These are phyloP conservation scores for Grifola frondosa DNA, from an alignment of 1,284 basidiomycete species.

Conservation along the genomic window DNA sequence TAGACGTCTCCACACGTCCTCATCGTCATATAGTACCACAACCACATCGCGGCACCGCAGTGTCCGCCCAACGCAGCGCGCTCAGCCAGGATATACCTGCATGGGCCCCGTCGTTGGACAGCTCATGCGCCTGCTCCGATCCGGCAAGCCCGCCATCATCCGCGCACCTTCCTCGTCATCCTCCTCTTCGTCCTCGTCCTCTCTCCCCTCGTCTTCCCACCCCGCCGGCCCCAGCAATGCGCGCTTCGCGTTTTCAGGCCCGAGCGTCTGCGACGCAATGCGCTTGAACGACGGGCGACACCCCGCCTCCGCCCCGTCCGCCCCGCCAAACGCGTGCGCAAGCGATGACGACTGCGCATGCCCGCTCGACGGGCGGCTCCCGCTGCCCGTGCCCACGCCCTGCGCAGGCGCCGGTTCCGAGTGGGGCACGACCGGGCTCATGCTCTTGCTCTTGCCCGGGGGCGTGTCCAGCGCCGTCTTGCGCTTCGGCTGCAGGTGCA, in stretches of 20 bases:
- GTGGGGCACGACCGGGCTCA: slow-evolving; percentile 24
- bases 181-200: slow-evolving; percentile 28
- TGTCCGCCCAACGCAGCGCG: no score
- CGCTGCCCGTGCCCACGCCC: slow-evolving; percentile 1
- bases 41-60: no score
- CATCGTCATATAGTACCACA: no score
- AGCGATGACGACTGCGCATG: slow-evolving; percentile 31
- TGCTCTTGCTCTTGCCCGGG: slow-evolving; percentile 24
- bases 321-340: slow-evolving; percentile 35
- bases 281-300: slow-evolving; percentile 68
- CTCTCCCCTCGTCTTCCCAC: slow-evolving; percentile 30
- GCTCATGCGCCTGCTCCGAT: no score
- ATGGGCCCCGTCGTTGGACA: no score
- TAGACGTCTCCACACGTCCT: no score
- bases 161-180: slow-evolving; percentile 23
- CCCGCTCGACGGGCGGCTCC: slow-evolving; percentile 32
- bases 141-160: no score
- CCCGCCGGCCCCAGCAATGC: slow-evolving; percentile 38
- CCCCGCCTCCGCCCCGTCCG: slow-evolving; percentile 27
- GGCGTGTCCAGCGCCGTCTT: slow-evolving; percentile 27
- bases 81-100: no score
- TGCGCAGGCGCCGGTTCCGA: slow-evolving; percentile 14
- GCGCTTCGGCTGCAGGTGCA: slow-evolving; percentile 43
- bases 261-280: slow-evolving; percentile 67
- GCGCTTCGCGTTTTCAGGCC: slow-evolving; percentile 56